A percentile compares a stretch with the other conserved stretches of the same genome.
These are phyloP conservation scores for Picea mariana DNA, from an alignment of 83 land plant species.

Conservation along the genomic window DNA sequence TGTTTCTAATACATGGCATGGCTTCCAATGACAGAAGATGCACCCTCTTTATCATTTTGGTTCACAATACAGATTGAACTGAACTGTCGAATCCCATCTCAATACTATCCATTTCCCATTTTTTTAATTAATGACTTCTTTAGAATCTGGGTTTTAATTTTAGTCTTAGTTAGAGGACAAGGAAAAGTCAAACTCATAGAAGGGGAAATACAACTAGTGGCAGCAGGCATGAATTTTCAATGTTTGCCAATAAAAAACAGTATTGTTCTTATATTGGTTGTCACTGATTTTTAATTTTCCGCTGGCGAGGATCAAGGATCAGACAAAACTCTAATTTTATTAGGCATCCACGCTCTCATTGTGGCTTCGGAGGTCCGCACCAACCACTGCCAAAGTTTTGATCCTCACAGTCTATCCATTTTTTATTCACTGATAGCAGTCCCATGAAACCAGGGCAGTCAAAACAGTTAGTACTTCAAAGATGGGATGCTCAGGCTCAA, in stretches of 20 bases:
- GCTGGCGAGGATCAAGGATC: no score
- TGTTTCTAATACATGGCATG: neutral
- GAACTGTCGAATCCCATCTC: neutral
- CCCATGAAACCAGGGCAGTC: no score
- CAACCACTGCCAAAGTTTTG: no score
- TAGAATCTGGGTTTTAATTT: neutral
- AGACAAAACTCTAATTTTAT: no score
- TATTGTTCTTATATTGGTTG: neutral
- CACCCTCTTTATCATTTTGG: neutral
- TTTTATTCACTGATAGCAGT: no score
- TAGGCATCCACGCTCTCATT: no score
- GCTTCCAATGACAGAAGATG: neutral
- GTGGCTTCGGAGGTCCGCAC: no score
- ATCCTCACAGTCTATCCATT: no score
- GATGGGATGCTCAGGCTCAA: neutral
- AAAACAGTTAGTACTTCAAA: neutral
- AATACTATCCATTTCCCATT: neutral
- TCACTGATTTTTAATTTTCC: neutral
- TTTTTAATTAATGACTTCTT: no score
- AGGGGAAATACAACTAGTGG: neutral
- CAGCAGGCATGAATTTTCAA: neutral
- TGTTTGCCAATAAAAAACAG: neutral
- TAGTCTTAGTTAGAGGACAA: neutral
- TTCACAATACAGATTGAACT: neutral
- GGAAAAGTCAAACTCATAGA: neutral